Evolutionary conservation across 148 eudicot species (phyloP).

Genomic region (Rhododendron williamsianum): DNA sequence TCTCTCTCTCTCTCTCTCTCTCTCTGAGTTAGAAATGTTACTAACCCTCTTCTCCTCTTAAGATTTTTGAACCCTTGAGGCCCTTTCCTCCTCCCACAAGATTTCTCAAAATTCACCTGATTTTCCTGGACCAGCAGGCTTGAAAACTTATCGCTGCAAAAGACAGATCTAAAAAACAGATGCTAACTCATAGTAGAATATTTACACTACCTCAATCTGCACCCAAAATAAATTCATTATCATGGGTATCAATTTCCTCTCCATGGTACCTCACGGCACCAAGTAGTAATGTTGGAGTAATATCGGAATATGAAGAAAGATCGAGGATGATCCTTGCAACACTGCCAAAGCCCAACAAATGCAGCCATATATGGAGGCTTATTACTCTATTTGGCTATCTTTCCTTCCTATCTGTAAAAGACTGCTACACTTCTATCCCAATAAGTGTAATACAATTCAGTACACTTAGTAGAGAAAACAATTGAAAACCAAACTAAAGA

Average conservation of each 20-base stretch:
- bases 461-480: not conserved
- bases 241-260: not conserved
- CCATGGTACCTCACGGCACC: not conserved
- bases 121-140: not conserved
- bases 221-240: not conserved
- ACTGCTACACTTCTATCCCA: not conserved
- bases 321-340: not conserved
- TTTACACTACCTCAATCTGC: not conserved
- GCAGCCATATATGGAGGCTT: not conserved
- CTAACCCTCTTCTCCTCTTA: not conserved
- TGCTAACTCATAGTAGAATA: not conserved
- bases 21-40: not conserved
- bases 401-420: not conserved
- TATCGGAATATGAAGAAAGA: not conserved
- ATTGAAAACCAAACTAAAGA: constrained; percentile 4
- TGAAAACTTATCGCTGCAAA: too few relatives aligned
- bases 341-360: not conserved
- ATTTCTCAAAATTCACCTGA: not conserved
- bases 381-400: not conserved
- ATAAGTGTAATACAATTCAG: not conserved
- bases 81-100: not conserved
- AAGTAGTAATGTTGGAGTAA: not conserved
- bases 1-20: not conserved
- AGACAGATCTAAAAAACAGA: not conserved
- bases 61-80: not conserved